Percentiles rank a stretch among this genome's conserved stretches.
These are phyloP conservation scores for Pichia terricola DNA, from an alignment of 1,139 yeast genomes.

Conservation along the genomic window DNA sequence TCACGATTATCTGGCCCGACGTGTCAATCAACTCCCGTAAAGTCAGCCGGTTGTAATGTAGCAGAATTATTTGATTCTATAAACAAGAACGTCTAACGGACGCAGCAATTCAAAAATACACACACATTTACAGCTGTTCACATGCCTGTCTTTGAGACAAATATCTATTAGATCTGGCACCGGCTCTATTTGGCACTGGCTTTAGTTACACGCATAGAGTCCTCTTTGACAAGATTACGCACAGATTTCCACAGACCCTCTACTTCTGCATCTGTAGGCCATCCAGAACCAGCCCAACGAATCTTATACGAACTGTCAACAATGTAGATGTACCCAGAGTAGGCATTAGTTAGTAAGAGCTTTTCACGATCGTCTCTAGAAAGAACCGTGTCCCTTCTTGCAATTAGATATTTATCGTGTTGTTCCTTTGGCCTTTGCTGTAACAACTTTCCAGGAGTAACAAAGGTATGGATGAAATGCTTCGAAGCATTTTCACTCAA, in stretches of 20 bases:
- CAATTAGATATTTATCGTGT: constrained; percentile 50
- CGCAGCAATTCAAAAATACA: no score
- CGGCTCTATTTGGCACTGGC: neutral
- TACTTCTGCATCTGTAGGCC: constrained; percentile 54
- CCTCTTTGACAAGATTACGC: constrained; percentile 34
- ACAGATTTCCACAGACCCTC: constrained; percentile 61
- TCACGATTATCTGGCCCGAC: no score
- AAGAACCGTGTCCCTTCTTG: constrained; percentile 53
- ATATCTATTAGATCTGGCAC: no score
- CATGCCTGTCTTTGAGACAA: no score
- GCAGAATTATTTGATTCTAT: no score
- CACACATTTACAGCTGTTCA: no score
- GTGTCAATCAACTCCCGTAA: no score
- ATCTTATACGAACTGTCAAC: constrained; percentile 66
- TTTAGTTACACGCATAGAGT: constrained; percentile 6
- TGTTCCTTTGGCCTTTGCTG: constrained; percentile 35
- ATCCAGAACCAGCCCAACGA: constrained; percentile 91
- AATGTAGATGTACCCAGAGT: constrained; percentile 76
- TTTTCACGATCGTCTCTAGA: constrained; percentile 46
- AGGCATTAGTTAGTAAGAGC: constrained; percentile 61
- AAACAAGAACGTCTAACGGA: no score
- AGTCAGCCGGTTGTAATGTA: no score
- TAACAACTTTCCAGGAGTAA: constrained; percentile 20
- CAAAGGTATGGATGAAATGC: constrained; percentile 47
- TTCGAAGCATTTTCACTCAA: constrained; percentile 66